Evolutionary conservation across 2,329 filamentous ascomycete genomes (phyloP), one percentile per base, ranked within the genome.

Genomic region (Aureobasidium melanogenum): DNA sequence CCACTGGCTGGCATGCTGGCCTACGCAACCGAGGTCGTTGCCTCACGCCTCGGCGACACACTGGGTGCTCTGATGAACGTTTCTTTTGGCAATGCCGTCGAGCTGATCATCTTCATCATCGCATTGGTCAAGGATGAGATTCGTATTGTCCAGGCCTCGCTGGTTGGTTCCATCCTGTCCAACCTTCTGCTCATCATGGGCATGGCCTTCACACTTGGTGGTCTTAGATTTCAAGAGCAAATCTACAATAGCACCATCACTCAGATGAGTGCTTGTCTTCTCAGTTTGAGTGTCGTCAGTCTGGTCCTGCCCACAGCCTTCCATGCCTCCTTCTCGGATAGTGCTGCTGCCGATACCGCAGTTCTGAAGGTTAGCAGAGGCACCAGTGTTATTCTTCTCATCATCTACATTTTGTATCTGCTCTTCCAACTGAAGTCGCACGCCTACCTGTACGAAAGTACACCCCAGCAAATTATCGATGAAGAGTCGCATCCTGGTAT

Each of bases 201-300:
- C 69, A 96, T 96, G 91, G 86, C 87, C 62, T 96, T 97, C 74
- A 82, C 96, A 57, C 76, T 95, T 26, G 92, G 92, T 69, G 92
- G 91, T 65, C 77, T 96, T 60, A 86, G 91, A 64, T 96, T 85
- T 73, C 87, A 88, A 71, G 92, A 97, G 77, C 92, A 96, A 84
- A 87, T 97, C 64, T 97, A 96, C 77, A 97, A 96, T 76, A 94
- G 86, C 75, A 96, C 90, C 24, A 90, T 96, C 62, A 96, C 91
- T 0, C 91, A 97, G 73, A 96, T 96, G 90, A 96, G 91, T 72
- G 92, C 92, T 56, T 96, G 91, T 76, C 80, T 97, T 67, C 83
- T 97, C 67, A 95, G 90, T 78, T 75, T 96, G 74, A 92, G 89
- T 70, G 92, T 96, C 63, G 92, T 90, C 75, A 96, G 91, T 77